phyloP scores from a whole-genome alignment of 495 filamentous ascomycete genomes.

The Delitschia confertaspora region DNA sequence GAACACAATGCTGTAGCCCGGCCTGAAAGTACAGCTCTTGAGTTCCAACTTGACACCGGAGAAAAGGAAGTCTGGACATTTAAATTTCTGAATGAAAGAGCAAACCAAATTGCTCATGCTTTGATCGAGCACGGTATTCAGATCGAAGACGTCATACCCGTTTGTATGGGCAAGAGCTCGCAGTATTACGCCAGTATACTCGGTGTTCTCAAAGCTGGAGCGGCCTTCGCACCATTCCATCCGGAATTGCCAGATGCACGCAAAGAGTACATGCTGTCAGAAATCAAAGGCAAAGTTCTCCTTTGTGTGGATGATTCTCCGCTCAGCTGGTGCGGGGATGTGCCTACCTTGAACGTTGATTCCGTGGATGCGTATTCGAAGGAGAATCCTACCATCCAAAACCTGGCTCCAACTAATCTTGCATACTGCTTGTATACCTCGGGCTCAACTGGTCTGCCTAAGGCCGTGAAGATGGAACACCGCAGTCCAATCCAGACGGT shows the following conservation, averaged over 20 bases:
- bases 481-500: constrained; percentile 36
- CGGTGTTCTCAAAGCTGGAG: constrained; percentile 37
- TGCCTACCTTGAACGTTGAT: constrained; percentile 5
- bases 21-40: constrained; percentile 31
- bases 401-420: constrained; percentile 16
- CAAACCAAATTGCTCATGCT: constrained; percentile 36
- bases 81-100: constrained; percentile 28
- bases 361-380: background rate
- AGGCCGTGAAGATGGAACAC: constrained; percentile 37
- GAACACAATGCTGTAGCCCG: constrained; percentile 27
- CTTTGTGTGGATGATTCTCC: constrained; percentile 9
- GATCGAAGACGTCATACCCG: constrained; percentile 34
- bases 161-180: constrained; percentile 35
- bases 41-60: constrained; percentile 30
- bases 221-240: constrained; percentile 37
- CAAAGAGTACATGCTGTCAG: constrained; percentile 35
- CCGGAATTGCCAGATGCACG: constrained; percentile 31
- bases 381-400: constrained; percentile 6
- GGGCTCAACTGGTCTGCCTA: constrained; percentile 36
- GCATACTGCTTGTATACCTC: constrained; percentile 39
- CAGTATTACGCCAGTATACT: constrained; percentile 37
- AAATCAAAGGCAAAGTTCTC: constrained; percentile 31
- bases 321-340: constrained; percentile 14
- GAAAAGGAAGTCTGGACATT: constrained; percentile 31
- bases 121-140: constrained; percentile 26